Evolutionary conservation across 2,329 filamentous ascomycete species (phyloP), one percentile per base, ranked within the genome.

Genomic region (Alternaria panax): DNA sequence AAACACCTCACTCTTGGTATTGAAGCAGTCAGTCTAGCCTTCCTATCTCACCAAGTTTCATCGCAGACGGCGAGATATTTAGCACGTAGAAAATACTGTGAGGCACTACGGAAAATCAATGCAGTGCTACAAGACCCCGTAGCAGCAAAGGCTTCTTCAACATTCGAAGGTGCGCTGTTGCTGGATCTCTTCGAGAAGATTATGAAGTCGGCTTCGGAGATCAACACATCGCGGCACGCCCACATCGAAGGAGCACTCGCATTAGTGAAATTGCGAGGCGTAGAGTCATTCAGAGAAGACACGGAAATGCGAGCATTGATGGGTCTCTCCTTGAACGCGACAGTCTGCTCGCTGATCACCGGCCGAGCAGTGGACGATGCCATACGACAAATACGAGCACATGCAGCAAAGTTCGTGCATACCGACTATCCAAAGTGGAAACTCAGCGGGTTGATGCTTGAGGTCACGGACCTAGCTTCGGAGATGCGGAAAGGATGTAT

Each of bases 171-270:
- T n/a, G 58, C 66, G 20, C 48, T 75, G 8, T 52, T 75, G 6
- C 57, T 74, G 16, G 67, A 72, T 28, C 63, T 74, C 4, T 75
- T 69, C 45, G 72, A 74, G 50, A 70, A 72, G 47, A 67, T 75
- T 8, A 63, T 56, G n/a, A 66, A 65, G 18, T 56, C 64, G 6
- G 38, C 41, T 18, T 40, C 57, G 12, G 51, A 51, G 14, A 25
- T 46, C 8, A 50, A 60, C 8, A 54, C 60, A 2, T 46, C 64
- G 3, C 62, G 63, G 7, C 56, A 64, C 25, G 67, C 66, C 14
- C 72, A 75, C 43, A 59, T 73, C 1, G 60, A 70, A 43, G 72
- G 72, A 22, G 68, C 72, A 4, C 45, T 75, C 7, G 60, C 66
- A 12, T 59, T 74, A 5, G 65, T 71, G 2, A 71, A 68, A 32